Percentiles rank a stretch among this genome's conserved stretches.
phyloP scores from a whole-genome alignment of 2,329 filamentous ascomycete genomes.

The Pleurostoma richardsiae region DNA sequence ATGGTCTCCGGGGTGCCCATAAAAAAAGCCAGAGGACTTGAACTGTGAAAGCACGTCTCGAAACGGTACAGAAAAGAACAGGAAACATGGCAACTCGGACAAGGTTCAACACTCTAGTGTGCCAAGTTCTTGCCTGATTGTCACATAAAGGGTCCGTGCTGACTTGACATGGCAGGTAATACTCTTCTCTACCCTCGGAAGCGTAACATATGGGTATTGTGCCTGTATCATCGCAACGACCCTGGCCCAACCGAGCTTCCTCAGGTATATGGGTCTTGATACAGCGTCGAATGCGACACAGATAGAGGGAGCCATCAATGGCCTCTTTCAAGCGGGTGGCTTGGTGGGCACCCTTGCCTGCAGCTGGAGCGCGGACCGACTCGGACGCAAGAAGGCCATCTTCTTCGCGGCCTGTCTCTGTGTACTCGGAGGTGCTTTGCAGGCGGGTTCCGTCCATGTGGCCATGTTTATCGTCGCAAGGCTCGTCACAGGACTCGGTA shows the following conservation, averaged over 20 bases:
- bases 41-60: no score
- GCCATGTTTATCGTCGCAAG: conserved; percentile 21
- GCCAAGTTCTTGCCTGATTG: no score
- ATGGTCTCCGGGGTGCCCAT: no score
- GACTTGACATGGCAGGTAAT: not conserved
- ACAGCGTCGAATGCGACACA: not conserved
- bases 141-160: no score
- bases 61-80: no score
- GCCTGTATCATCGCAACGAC: conserved; percentile 1
- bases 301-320: conserved; percentile 5
- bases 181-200: not conserved
- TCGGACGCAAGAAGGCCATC: conserved; percentile 5
- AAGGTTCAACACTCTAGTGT: no score
- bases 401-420: conserved; percentile 11
- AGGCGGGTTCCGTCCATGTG: conserved; percentile 14
- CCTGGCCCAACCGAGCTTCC: conserved; percentile 1
- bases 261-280: not conserved
- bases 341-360: conserved; percentile 4
- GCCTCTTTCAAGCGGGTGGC: conserved; percentile 7
- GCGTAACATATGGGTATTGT: conserved; percentile 1
- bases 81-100: no score
- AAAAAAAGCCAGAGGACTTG: no score
- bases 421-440: conserved; percentile 19
- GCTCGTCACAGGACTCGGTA: conserved; percentile 21
- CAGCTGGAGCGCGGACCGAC: conserved; percentile 4